Evolutionary conservation across 1,284 basidiomycete species (phyloP).

Genomic region (Pterula multifida): DNA sequence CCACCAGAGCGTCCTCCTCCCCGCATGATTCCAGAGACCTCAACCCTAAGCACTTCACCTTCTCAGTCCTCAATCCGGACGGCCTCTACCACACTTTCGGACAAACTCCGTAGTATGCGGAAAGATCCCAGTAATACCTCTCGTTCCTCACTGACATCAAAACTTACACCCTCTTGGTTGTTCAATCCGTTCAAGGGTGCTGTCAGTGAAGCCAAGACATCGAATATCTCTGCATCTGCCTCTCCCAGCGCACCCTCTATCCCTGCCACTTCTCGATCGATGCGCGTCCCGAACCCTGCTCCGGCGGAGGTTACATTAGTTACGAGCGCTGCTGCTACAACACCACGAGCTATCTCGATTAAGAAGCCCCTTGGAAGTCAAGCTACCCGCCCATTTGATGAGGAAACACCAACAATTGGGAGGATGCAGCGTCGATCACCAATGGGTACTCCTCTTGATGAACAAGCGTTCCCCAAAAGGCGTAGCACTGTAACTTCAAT

Average conservation of each 20-base stretch:
- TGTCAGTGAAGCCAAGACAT: conserved; percentile 47
- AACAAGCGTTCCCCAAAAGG: conserved; percentile 47
- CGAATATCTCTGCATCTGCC: conserved; percentile 36
- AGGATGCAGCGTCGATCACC: conserved; percentile 37
- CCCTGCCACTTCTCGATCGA: conserved; percentile 14
- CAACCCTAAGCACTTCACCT: conserved; percentile 42
- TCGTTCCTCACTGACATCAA: conserved; percentile 38
- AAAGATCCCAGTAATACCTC: conserved; percentile 16
- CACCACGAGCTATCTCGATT: neutral
- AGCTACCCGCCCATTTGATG: neutral
- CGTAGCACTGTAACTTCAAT: conserved; percentile 29
- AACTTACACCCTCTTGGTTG: conserved; percentile 60
- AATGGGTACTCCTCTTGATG: conserved; percentile 52
- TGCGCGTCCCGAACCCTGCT: neutral
- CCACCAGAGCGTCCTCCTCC: conserved; percentile 23
- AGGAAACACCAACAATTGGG: conserved; percentile 1
- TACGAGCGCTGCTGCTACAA: conserved; percentile 3
- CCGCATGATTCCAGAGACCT: conserved; percentile 21
- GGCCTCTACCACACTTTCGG: conserved; percentile 35
- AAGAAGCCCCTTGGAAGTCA: neutral
- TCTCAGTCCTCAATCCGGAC: conserved; percentile 58
- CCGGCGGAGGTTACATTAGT: neutral
- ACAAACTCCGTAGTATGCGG: conserved; percentile 16
- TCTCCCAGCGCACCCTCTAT: conserved; percentile 17
- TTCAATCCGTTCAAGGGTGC: conserved; percentile 61